A percentile compares a stretch with the other conserved stretches of the same genome.
Conservation (phyloP, 169 alveolate genomes). For the Amoebophrya sp. region DNA sequence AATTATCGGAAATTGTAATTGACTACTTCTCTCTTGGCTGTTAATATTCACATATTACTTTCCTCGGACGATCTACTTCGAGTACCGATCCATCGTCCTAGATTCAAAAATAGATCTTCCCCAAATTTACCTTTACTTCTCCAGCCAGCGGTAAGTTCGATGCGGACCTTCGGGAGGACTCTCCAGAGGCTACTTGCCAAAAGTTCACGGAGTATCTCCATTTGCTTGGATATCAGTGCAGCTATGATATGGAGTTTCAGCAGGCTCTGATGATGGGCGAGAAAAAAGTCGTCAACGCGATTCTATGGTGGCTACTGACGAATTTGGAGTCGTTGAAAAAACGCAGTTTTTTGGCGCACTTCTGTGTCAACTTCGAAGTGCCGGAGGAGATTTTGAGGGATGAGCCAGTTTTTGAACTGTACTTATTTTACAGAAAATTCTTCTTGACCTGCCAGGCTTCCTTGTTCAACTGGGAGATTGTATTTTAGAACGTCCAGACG, state of each 20-base stretch:
- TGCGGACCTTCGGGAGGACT: not conserved
- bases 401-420: constrained; percentile 16
- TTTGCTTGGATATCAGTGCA: not conserved
- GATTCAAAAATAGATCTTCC: too few relatives aligned
- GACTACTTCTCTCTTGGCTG: not conserved
- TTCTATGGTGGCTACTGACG: not conserved
- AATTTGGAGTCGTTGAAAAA: not conserved
- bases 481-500: too few relatives aligned
- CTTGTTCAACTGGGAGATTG: too few relatives aligned
- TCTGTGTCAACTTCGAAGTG: not conserved
- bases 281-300: not conserved
- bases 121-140: too few relatives aligned
- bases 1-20: not conserved
- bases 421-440: too few relatives aligned
- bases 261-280: not conserved
- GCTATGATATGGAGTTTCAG: constrained; percentile 3
- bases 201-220: not conserved
- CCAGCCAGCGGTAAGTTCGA: not conserved
- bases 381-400: not conserved
- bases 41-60: not conserved
- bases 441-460: too few relatives aligned
- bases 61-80: too few relatives aligned
- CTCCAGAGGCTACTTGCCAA: not conserved
- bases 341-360: not conserved
- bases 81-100: too few relatives aligned